These are phyloP conservation scores for Zarea fungicola DNA, from an alignment of 2,329 filamentous ascomycete genomes.

Conservation along the genomic window DNA sequence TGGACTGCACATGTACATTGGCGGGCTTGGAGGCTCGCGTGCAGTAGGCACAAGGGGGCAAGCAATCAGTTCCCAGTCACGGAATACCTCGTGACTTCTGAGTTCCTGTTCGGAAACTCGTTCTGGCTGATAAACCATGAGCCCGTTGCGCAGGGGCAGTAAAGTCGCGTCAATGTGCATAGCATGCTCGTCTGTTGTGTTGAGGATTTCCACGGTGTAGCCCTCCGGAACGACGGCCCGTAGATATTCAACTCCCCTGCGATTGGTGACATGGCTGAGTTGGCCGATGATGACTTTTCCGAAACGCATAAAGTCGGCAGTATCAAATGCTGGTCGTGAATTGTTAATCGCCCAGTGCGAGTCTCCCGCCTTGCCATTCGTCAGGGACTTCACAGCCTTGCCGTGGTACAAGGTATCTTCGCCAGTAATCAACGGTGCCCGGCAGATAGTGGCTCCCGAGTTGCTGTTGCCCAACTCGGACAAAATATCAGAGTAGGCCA, in stretches of 20 bases:
- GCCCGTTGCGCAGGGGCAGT: constrained; percentile 23
- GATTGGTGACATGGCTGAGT: constrained; percentile 28
- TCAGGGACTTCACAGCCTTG: not conserved
- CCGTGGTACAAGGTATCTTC: constrained; percentile 20
- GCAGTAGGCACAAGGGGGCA: constrained; percentile 20
- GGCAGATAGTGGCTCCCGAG: constrained; percentile 13
- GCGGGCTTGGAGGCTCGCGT: constrained; percentile 13
- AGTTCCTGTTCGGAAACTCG: constrained; percentile 21
- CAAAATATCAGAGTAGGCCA: constrained; percentile 14
- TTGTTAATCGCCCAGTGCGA: constrained; percentile 32
- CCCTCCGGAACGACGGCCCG: constrained; percentile 19
- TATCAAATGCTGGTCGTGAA: constrained; percentile 27
- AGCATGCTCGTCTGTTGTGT: constrained; percentile 18
- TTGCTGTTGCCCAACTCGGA: constrained; percentile 4
- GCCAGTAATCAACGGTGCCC: constrained; percentile 14
- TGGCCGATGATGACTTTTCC: constrained; percentile 27
- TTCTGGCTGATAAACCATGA: constrained; percentile 24
- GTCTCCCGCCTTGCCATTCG: not conserved
- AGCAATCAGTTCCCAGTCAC: constrained; percentile 23
- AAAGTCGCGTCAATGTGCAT: constrained; percentile 30
- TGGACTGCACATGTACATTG: constrained; percentile 22
- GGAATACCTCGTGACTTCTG: constrained; percentile 20
- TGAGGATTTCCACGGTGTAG: constrained; percentile 25
- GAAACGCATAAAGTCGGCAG: constrained; percentile 30
- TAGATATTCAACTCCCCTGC: constrained; percentile 26